Evolutionary conservation across 441 rosid genomes (phyloP), one percentile per base, ranked within the genome.

Genomic region (Viola pubescens): DNA sequence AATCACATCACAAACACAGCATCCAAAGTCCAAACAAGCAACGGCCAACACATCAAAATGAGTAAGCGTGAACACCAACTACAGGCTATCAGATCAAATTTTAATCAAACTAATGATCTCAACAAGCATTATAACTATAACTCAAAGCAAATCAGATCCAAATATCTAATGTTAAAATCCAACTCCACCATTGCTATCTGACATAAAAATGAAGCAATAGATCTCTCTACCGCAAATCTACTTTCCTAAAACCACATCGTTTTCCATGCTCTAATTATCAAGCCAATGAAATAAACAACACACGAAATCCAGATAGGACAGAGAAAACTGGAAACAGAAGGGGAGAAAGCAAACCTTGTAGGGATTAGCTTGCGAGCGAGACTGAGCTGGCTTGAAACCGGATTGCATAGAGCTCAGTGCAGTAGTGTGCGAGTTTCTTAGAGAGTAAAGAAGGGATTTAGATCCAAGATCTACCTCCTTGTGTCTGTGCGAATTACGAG

Each of bases 331-430:
- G n/a, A 4, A n/a, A 34, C 11, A 41, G 38, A 34, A 0, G 4
- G 19, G 7, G n/a, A 50, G 52, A 26, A 57, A 43, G 43, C 57
- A 10, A 56, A 64, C 68, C 68, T 57, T 64, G 34, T 1, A 34
- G n/a, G 51, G 45, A 50, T 50, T 45, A 58, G 57, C 49, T 56
- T 56, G 12, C 42, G 12, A 16, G 49, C 34, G 50, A 50, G 13
- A 7, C 5, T 13, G 38, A 54, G 11, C 44, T 37, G 11, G 7
- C 4, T 10, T 3, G 42, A 13, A 43, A 26, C 34, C 34, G 1
- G 34, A 26, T 26, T 26, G 34, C 34, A 26, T 26, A 6, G 41
- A 19, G 61, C 9, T 34, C 5, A 8, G 37, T 9, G 46, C 7
- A 9, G 34, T 54, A 51, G 57, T 10, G 54, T 14, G 43, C 1